These are phyloP conservation scores for Penicillium manginii DNA, from an alignment of 495 filamentous ascomycete species.

Conservation along the genomic window DNA sequence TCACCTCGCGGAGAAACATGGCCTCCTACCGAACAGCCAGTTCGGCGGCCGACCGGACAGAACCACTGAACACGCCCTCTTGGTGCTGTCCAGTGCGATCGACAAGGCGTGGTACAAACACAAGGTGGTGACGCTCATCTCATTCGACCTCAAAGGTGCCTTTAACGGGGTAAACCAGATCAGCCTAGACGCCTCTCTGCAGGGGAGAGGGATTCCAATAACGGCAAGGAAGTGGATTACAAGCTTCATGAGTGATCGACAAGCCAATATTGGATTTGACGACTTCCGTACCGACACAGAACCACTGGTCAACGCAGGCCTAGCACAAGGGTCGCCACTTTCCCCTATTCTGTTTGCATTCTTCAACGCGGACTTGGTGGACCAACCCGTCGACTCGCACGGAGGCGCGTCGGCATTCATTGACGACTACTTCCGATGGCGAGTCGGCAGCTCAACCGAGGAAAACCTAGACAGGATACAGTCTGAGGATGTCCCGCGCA, in stretches of 20 bases:
- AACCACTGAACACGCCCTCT: slow-evolving; percentile 1
- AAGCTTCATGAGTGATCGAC: neutral
- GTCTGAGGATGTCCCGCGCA: no score
- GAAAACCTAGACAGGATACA: slow-evolving; percentile 6
- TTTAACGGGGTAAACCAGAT: no score
- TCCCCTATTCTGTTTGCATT: neutral
- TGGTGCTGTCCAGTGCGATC: slow-evolving; percentile 16
- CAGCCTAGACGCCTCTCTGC: no score
- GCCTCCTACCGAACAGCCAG: slow-evolving; percentile 1
- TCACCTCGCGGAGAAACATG: no score
- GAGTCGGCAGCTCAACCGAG: slow-evolving; percentile 11
- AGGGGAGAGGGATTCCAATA: slow-evolving; percentile 20
- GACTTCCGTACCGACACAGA: slow-evolving; percentile 18
- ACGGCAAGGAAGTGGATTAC: slow-evolving; percentile 23
- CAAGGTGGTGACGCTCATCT: no score
- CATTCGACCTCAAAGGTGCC: no score
- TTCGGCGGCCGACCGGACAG: neutral
- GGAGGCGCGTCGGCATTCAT: no score
- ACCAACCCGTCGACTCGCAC: neutral
- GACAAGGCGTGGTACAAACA: slow-evolving; percentile 2
- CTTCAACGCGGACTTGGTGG: neutral
- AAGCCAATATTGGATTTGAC: slow-evolving; percentile 28
- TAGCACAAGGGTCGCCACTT: neutral
- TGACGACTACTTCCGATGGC: slow-evolving; percentile 21
- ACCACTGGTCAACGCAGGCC: slow-evolving; percentile 10